phyloP scores from a whole-genome alignment of 106 monocot genomes.

The Triglochin maritima region DNA sequence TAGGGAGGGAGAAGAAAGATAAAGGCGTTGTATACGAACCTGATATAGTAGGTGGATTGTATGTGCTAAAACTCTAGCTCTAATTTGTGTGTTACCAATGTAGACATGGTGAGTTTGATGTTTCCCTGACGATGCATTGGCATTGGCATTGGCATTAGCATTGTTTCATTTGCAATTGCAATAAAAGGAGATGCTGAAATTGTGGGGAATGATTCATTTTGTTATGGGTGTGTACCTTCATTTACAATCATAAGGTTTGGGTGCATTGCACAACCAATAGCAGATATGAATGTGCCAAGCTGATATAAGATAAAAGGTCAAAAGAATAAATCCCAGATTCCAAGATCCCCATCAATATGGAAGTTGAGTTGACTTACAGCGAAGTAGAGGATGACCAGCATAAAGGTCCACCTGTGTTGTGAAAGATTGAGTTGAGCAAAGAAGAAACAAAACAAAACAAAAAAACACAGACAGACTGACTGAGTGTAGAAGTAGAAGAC shows the following conservation, averaged over 20 bases:
- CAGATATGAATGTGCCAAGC: constrained; percentile 50
- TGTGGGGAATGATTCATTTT: constrained; percentile 2
- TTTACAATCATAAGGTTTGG: constrained; percentile 7
- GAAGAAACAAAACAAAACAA: no score
- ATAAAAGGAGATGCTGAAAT: constrained; percentile 2
- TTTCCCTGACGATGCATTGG: background rate
- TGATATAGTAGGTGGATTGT: background rate
- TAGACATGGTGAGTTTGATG: background rate
- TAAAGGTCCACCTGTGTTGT: background rate
- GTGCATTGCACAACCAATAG: constrained; percentile 26
- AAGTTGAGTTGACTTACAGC: background rate
- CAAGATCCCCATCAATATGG: no score
- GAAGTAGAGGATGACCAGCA: background rate
- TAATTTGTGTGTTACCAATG: background rate
- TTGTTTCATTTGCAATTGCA: no score
- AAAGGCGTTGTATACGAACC: background rate
- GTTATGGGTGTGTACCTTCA: constrained; percentile 16
- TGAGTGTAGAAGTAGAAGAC: constrained; percentile 55
- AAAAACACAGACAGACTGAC: constrained; percentile 17
- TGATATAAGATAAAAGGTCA: constrained; percentile 8
- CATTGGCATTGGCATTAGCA: no score
- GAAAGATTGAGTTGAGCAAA: background rate
- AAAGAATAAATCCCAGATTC: no score
- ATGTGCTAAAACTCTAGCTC: background rate
- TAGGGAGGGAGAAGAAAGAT: background rate